Evolutionary conservation across 176 grass and related monocot species (phyloP).

Genomic region (Alopecurus myosuroides): DNA sequence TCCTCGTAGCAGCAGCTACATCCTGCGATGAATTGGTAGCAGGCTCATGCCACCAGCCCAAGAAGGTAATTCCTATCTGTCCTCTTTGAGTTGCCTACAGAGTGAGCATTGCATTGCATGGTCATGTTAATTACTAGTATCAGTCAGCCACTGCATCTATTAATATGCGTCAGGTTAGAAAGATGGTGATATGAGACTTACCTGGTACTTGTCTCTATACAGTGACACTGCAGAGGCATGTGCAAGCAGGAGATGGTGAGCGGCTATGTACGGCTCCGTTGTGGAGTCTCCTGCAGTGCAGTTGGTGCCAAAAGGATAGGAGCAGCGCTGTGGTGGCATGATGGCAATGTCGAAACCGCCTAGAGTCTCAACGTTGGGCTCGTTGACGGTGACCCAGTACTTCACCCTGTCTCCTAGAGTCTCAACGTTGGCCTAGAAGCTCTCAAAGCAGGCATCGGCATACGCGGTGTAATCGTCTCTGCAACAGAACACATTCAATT

Average conservation of each 20-base stretch:
- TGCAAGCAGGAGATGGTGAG: conserved; percentile 45
- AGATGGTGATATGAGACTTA: too few species aligned
- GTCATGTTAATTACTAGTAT: too few species aligned
- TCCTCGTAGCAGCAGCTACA: conserved; percentile 47
- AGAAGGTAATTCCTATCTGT: conserved; percentile 55
- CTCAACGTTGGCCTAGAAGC: conserved; percentile 67
- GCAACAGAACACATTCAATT: too few species aligned
- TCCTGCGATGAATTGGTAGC: conserved; percentile 28
- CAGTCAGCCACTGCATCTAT: too few species aligned
- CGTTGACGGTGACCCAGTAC: conserved; percentile 64
- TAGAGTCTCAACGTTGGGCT: conserved; percentile 62
- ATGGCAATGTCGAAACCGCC: conserved; percentile 21
- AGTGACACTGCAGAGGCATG: conserved; percentile 51
- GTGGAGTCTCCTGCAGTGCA: conserved; percentile 63
- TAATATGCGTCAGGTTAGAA: too few species aligned
- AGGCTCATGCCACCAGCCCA: conserved; percentile 63
- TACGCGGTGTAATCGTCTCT: conserved; percentile 72
- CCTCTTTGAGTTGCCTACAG: conserved; percentile 62
- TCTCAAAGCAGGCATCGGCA: conserved; percentile 60
- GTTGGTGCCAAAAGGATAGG: conserved; percentile 39
- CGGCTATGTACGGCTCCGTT: conserved; percentile 51
- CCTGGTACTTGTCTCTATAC: conserved; percentile 55
- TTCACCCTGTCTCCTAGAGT: conserved; percentile 68
- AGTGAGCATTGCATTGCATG: too few species aligned
- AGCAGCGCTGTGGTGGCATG: conserved; percentile 62